Evolutionary conservation across 1,284 basidiomycete genomes (phyloP).

Genomic region (Pascua guehoae): DNA sequence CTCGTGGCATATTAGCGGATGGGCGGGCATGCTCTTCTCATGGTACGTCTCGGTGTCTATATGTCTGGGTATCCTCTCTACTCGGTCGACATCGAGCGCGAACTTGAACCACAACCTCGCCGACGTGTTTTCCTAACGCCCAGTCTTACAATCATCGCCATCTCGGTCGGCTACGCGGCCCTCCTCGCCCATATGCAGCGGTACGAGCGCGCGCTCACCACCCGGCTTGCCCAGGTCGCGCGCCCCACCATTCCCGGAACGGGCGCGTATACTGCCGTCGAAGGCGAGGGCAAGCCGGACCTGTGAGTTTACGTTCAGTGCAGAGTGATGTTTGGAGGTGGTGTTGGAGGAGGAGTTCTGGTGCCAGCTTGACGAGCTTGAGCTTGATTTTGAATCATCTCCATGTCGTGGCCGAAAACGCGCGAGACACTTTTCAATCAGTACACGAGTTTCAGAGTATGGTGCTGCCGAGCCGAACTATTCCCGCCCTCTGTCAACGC

Average conservation of each 20-base stretch:
- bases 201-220: constrained; percentile 35
- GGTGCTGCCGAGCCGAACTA: too few relatives aligned
- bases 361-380: too few relatives aligned
- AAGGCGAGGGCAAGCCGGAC: constrained; percentile 20
- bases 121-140: neutral
- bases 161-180: constrained; percentile 42
- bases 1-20: constrained; percentile 44
- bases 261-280: constrained; percentile 30
- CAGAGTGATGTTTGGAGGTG: too few relatives aligned
- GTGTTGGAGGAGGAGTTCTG: too few relatives aligned
- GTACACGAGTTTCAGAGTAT: too few relatives aligned
- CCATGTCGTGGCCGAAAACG: too few relatives aligned
- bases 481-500: too few relatives aligned
- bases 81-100: neutral
- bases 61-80: neutral
- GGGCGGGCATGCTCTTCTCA: constrained; percentile 41
- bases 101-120: too few relatives aligned
- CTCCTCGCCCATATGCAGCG: constrained; percentile 33
- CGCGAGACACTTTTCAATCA: too few relatives aligned
- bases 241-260: constrained; percentile 21
- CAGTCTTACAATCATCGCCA: constrained; percentile 35
- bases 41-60: constrained; percentile 32
- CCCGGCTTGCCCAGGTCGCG: constrained; percentile 23
- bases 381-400: too few relatives aligned
- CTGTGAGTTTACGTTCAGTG: constrained; percentile 25